Conservation (phyloP, 805 yeast genomes). For the Pichia phayaonensis region DNA sequence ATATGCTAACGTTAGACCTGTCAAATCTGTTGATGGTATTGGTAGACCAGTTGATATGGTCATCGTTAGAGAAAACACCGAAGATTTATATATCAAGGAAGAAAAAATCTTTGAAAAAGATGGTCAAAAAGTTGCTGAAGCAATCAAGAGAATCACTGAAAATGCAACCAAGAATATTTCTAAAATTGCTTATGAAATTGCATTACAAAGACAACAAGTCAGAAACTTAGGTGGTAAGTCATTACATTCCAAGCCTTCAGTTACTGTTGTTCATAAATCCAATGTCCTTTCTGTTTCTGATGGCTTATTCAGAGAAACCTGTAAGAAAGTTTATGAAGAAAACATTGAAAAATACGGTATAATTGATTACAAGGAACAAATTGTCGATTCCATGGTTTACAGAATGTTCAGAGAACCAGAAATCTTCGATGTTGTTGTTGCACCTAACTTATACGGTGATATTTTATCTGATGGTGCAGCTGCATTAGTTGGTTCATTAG, state of each 20-base stretch:
- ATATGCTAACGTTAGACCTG: slow-evolving; percentile 97
- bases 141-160: slow-evolving; percentile 93
- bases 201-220: slow-evolving; percentile 78
- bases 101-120: slow-evolving; percentile 72
- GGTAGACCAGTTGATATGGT: slow-evolving; percentile 95
- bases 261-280: slow-evolving; percentile 94
- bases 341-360: slow-evolving; percentile 50
- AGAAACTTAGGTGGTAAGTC: slow-evolving; percentile 57
- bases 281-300: slow-evolving; percentile 89
- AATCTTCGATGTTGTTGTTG: slow-evolving; percentile 95
- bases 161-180: slow-evolving; percentile 81
- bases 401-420: slow-evolving; percentile 98
- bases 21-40: slow-evolving; percentile 79
- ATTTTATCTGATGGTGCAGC: slow-evolving; percentile 97
- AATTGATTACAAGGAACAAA: slow-evolving; percentile 82
- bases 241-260: slow-evolving; percentile 47
- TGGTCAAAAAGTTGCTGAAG: slow-evolving; percentile 91
- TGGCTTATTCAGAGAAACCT: slow-evolving; percentile 92
- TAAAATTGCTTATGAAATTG: slow-evolving; percentile 85
- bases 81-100: slow-evolving; percentile 93
- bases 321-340: slow-evolving; percentile 50
- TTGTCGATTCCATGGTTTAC: slow-evolving; percentile 98
- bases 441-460: slow-evolving; percentile 98
- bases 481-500: slow-evolving; percentile 93
- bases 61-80: slow-evolving; percentile 97